Base-by-base conservation (phyloP, 2,329 filamentous ascomycete genomes). In the Diaporthe vexans region DNA sequence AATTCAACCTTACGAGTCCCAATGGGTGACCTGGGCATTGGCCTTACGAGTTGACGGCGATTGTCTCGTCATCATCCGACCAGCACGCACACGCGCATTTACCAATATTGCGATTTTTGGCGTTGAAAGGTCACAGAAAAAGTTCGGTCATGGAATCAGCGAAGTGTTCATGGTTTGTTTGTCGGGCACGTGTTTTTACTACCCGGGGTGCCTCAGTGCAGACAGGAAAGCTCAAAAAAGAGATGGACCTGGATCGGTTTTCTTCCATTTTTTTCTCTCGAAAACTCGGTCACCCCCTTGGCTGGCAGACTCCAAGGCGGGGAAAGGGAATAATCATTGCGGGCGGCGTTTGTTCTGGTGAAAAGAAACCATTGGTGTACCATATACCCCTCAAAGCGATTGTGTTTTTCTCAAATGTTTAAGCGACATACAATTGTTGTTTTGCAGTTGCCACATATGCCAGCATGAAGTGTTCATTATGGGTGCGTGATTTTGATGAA, bases 311-410 rank as follows among this genome's bases (percentile, higher is more conserved):
- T 78, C 79, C 77, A 78, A 78, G 70, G 73, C 56, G 43, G 73
- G 65, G 37, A 61, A 52, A 46, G 37, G 43, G 37, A 67, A 33
- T 58, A 40, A 40, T 74, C 67, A 72, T 70, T 71, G 65, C 74
- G 68, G 77, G 77, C 75, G 81, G 82, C 79, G 82, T 84, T 84
- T 86, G 82, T 82, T 85, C 83, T 86, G 84, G 84, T 86, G 85
- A 85, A 85, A 26, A 51, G n/a, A 67, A 26, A 35, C 63, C 48
- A 77, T 79, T 74, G 77, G 74, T 79, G 72, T 70, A 74, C 72
- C 78, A 79, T 78, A 81, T 85, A 86, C 84, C 85, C 84, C 84
- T 83, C 80, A 76, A 78, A 77, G 69, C 69, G 69, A 72, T 72
- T 63, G 58, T 71, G 29, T 51, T 11, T 29, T 51, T 54, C 43